phyloP scores from a whole-genome alignment of 2,329 filamentous ascomycete genomes.

The Fusarium robinianum region DNA sequence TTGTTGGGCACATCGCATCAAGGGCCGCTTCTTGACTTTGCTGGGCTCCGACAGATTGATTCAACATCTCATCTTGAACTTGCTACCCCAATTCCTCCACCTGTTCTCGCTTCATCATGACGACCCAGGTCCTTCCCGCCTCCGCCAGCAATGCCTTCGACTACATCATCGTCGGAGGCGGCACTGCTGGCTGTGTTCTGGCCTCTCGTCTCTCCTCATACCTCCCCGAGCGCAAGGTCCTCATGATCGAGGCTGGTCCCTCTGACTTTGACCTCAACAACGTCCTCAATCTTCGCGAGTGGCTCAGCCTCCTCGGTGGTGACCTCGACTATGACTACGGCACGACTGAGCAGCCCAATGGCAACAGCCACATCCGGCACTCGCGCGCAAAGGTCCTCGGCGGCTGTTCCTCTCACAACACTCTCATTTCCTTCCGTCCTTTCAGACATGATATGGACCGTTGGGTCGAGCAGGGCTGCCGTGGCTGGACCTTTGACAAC shows the following conservation, averaged over 20 bases:
- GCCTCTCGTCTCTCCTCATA: slow-evolving; percentile 81
- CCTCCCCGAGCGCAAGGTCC: slow-evolving; percentile 77
- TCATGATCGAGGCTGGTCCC: slow-evolving; percentile 86
- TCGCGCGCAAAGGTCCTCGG: slow-evolving; percentile 91
- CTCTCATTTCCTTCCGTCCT: slow-evolving; percentile 87
- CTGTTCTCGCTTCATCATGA: slow-evolving; percentile 52
- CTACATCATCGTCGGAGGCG: slow-evolving; percentile 84
- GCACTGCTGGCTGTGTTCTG: slow-evolving; percentile 84
- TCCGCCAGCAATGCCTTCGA: slow-evolving; percentile 72
- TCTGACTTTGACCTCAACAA: slow-evolving; percentile 88
- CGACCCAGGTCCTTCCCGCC: slow-evolving; percentile 68
- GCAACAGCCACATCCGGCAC: slow-evolving; percentile 90
- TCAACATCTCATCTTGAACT: too few relatives aligned
- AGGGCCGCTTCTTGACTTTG: too few relatives aligned
- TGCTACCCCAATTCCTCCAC: neutral
- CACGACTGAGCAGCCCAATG: slow-evolving; percentile 87
- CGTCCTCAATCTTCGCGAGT: slow-evolving; percentile 84
- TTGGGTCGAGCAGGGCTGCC: slow-evolving; percentile 81
- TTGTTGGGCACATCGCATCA: too few relatives aligned
- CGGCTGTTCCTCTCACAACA: slow-evolving; percentile 93
- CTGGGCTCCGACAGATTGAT: too few relatives aligned
- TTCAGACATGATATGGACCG: slow-evolving; percentile 86
- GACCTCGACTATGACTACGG: slow-evolving; percentile 91
- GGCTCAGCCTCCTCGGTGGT: slow-evolving; percentile 82
- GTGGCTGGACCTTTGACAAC: slow-evolving; percentile 84